phyloP scores from a whole-genome alignment of 495 filamentous ascomycete species.

The Annulohypoxylon bovei region DNA sequence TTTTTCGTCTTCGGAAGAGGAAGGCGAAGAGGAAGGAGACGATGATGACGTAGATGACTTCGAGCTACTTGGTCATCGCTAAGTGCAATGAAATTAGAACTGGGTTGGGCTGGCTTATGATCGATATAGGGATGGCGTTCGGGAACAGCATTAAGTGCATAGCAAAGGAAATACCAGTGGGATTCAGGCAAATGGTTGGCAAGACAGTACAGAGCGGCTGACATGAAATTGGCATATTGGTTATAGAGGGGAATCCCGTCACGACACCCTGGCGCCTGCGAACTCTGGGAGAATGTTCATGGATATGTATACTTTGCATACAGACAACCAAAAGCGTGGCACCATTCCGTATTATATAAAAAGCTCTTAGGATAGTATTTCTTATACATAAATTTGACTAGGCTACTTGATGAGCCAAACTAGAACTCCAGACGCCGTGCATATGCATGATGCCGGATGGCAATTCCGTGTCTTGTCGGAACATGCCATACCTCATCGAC shows the following conservation, averaged over 20 bases:
- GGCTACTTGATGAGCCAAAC: neutral
- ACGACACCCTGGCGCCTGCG: constrained; percentile 8
- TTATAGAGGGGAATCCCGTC: constrained; percentile 21
- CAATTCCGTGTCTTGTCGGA: neutral
- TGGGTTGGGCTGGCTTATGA: constrained; percentile 25
- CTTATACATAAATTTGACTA: neutral
- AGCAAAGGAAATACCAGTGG: constrained; percentile 29
- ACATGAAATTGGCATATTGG: constrained; percentile 33
- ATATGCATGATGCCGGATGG: constrained; percentile 5
- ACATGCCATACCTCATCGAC: constrained; percentile 26
- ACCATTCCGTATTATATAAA: constrained; percentile 5
- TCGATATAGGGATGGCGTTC: constrained; percentile 40
- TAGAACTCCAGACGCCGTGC: constrained; percentile 34
- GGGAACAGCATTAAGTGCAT: constrained; percentile 26
- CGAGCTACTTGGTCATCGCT: constrained; percentile 77
- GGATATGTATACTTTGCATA: constrained; percentile 28
- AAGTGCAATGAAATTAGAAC: constrained; percentile 37
- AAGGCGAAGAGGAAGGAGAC: constrained; percentile 62
- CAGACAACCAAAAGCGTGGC: constrained; percentile 1
- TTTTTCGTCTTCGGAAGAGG: constrained; percentile 54
- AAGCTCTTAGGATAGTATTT: neutral
- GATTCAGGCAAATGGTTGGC: constrained; percentile 22
- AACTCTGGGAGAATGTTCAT: constrained; percentile 21
- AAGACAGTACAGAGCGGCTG: constrained; percentile 9
- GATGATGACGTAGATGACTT: constrained; percentile 70